A percentile compares a stretch with the other conserved stretches of the same genome.
phyloP scores from a whole-genome alignment of 202 grass and related monocot genomes.

The Zoysia matrella region DNA sequence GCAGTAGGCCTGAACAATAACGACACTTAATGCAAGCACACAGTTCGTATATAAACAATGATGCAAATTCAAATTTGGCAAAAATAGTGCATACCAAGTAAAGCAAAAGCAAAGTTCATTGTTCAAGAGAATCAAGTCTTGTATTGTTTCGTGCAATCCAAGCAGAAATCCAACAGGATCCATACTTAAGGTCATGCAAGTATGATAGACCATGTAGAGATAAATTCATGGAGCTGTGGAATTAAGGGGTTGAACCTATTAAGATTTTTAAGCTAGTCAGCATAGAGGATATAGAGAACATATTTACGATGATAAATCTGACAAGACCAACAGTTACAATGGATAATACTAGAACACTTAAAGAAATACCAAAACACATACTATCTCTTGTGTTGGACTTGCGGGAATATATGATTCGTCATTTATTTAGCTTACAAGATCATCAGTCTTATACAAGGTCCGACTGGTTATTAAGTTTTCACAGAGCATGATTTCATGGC shows the following conservation, averaged over 20 bases:
- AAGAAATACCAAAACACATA: conserved; percentile 6
- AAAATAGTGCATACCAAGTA: neutral
- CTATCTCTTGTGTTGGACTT: neutral
- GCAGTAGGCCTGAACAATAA: conserved; percentile 80
- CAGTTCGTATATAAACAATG: neutral
- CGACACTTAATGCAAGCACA: neutral
- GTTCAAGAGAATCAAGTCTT: neutral
- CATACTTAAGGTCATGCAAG: neutral
- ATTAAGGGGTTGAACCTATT: neutral
- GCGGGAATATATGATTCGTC: neutral
- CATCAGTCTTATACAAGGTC: too few relatives aligned
- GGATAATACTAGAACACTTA: neutral
- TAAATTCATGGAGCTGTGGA: neutral
- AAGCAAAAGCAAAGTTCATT: neutral
- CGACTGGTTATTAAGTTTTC: neutral
- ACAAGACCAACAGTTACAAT: neutral
- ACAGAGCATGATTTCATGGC: neutral
- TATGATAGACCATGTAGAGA: neutral
- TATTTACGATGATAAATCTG: neutral
- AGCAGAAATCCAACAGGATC: conserved; percentile 9
- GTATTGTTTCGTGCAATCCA: neutral
- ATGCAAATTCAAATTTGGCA: neutral
- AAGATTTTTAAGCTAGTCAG: conserved; percentile 2
- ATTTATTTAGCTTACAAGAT: too few relatives aligned
- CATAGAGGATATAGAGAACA: neutral